Conservation (phyloP, 306 rosid species). For the Quercus cerris region DNA sequence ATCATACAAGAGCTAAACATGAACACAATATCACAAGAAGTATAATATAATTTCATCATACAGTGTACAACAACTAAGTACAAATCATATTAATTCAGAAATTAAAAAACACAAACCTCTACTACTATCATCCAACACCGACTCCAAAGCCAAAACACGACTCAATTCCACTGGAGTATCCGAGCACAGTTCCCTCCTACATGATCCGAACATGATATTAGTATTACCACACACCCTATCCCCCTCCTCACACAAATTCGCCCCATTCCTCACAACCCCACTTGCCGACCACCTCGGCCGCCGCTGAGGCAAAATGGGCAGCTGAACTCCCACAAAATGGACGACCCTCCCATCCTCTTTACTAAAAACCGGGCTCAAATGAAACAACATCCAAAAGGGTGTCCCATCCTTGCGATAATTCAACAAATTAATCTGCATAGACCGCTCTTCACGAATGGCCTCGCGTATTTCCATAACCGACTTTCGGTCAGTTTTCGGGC, state of each 20-base stretch:
- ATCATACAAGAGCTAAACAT: background rate
- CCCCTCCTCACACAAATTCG: conserved; percentile 21
- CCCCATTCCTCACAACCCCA: conserved; percentile 29
- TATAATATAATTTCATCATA: background rate
- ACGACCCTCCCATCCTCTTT: conserved; percentile 47
- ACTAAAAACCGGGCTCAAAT: conserved; percentile 64
- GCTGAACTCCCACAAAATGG: conserved; percentile 84
- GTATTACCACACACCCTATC: conserved; percentile 38
- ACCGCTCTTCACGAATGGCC: conserved; percentile 73
- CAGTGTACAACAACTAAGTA: background rate
- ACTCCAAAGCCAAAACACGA: conserved; percentile 38
- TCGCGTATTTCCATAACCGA: conserved; percentile 74
- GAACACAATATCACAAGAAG: background rate
- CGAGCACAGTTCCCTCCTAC: conserved; percentile 72
- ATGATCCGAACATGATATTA: conserved; percentile 54
- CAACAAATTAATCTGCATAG: conserved; percentile 48
- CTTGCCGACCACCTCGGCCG: conserved; percentile 24
- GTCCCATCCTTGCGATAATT: conserved; percentile 80
- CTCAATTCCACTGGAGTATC: conserved; percentile 53
- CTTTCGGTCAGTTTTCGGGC: conserved; percentile 59
- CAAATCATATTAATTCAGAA: background rate
- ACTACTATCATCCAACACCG: conserved; percentile 43
- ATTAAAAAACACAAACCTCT: conserved; percentile 48
- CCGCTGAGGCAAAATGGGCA: conserved; percentile 41
- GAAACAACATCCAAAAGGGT: conserved; percentile 84